Evolutionary conservation across 805 yeast species (phyloP).

Genomic region (Wickerhamomyces subpelliculosus): DNA sequence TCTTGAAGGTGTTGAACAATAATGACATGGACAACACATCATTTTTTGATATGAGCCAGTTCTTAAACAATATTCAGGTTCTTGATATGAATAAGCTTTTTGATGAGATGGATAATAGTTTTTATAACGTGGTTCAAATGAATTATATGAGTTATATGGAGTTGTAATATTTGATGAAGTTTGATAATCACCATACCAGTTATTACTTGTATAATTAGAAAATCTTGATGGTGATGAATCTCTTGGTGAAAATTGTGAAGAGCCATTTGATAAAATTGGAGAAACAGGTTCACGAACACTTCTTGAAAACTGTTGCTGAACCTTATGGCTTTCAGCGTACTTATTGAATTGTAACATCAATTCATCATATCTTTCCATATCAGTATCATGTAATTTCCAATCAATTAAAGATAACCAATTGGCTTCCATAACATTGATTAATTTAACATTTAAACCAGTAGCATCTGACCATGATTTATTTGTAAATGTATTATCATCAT

Average conservation of each 20-base stretch:
- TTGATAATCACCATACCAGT: slow-evolving; percentile 3
- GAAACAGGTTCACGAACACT: slow-evolving; percentile 15
- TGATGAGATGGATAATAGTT: slow-evolving; percentile 7
- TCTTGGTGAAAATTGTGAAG: slow-evolving; percentile 15
- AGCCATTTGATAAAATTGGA: slow-evolving; percentile 12
- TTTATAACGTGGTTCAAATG: slow-evolving; percentile 5
- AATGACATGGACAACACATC: slow-evolving; percentile 18
- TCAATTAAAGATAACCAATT: slow-evolving; percentile 57
- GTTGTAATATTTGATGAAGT: not conserved
- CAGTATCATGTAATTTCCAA: slow-evolving; percentile 47
- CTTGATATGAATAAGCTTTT: slow-evolving; percentile 13
- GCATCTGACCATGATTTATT: slow-evolving; percentile 95
- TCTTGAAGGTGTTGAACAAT: slow-evolving; percentile 14
- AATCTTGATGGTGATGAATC: slow-evolving; percentile 8
- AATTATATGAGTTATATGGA: slow-evolving; percentile 6
- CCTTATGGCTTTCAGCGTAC: slow-evolving; percentile 18
- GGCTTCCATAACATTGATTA: slow-evolving; percentile 62
- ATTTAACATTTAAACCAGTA: slow-evolving; percentile 62
- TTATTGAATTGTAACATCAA: slow-evolving; percentile 16
- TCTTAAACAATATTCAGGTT: slow-evolving; percentile 17
- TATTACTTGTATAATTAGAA: slow-evolving; percentile 1
- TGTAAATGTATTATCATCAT: slow-evolving; percentile 94
- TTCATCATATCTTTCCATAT: slow-evolving; percentile 19
- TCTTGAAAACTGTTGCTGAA: slow-evolving; percentile 6
- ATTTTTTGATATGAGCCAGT: slow-evolving; percentile 18